These are phyloP conservation scores for Casuarina cunninghamiana DNA, from an alignment of 306 rosid species.

Conservation along the genomic window DNA sequence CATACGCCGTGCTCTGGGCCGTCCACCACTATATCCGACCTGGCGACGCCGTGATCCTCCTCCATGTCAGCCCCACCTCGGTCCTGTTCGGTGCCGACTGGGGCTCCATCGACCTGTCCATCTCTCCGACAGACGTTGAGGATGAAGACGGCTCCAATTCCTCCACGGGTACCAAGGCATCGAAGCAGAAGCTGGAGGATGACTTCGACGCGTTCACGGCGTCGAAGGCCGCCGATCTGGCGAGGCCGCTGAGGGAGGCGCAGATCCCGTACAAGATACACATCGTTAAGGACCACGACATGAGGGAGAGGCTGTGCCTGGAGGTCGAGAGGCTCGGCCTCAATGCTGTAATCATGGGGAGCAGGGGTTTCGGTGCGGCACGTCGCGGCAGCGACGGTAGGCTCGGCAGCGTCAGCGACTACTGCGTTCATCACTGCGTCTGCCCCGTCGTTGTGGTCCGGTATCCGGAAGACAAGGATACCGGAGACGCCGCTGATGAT, in stretches of 20 bases:
- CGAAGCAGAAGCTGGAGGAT: conserved; percentile 63
- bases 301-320: conserved; percentile 88
- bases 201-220: conserved; percentile 93
- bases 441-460: conserved; percentile 97
- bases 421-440: conserved; percentile 92
- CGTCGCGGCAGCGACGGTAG: conserved; percentile 78
- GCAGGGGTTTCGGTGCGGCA: conserved; percentile 87
- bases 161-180: conserved; percentile 29
- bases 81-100: conserved; percentile 99
- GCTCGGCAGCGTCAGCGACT: conserved; percentile 97
- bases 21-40: conserved; percentile 93
- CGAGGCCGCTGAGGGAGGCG: conserved; percentile 70
- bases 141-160: conserved; percentile 30
- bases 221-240: conserved; percentile 69
- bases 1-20: conserved; percentile 95
- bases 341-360: conserved; percentile 96
- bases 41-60: conserved; percentile 94
- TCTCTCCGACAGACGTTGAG: conserved; percentile 42
- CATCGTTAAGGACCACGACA: conserved; percentile 96
- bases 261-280: conserved; percentile 98
- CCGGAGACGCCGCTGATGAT: conserved; percentile 16
- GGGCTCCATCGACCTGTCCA: conserved; percentile 81
- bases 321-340: conserved; percentile 96
- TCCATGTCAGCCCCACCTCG: conserved; percentile 93
- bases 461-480: conserved; percentile 77